phyloP scores from a whole-genome alignment of 805 yeast species.

The Pichia paraexigua region DNA sequence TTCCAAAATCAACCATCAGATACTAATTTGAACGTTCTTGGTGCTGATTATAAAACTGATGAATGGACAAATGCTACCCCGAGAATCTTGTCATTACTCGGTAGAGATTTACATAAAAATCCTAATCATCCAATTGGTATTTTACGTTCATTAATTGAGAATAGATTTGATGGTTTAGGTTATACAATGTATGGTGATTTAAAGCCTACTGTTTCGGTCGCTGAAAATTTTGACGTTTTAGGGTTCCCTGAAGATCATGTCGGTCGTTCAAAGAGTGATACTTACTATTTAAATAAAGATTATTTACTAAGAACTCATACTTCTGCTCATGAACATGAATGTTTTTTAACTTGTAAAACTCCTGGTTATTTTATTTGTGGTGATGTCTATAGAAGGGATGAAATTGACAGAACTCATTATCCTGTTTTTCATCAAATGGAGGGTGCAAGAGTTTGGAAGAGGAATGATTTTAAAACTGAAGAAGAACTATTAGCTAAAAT shows the following conservation, averaged over 20 bases:
- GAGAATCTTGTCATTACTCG: conserved; percentile 58
- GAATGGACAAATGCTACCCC: conserved; percentile 83
- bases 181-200: conserved; percentile 75
- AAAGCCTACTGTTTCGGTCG: conserved; percentile 72
- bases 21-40: conserved; percentile 33
- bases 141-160: conserved; percentile 64
- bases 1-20: not conserved
- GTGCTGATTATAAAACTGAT: conserved; percentile 50
- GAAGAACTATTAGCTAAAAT: conserved; percentile 35
- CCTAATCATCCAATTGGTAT: conserved; percentile 87
- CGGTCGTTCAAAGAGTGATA: conserved; percentile 86
- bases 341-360: conserved; percentile 56
- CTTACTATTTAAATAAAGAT: conserved; percentile 76
- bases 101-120: conserved; percentile 64
- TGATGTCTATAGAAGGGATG: conserved; percentile 93
- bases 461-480: conserved; percentile 31
- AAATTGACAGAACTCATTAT: conserved; percentile 90
- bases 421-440: conserved; percentile 98
- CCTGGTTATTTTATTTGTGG: conserved; percentile 92
- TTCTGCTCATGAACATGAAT: conserved; percentile 90
- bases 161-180: conserved; percentile 55
- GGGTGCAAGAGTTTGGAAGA: conserved; percentile 84
- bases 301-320: conserved; percentile 85
- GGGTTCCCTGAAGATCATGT: conserved; percentile 92
- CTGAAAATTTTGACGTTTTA: conserved; percentile 82